Conservation (phyloP, 441 rosid species). For the Viola pubescens region DNA sequence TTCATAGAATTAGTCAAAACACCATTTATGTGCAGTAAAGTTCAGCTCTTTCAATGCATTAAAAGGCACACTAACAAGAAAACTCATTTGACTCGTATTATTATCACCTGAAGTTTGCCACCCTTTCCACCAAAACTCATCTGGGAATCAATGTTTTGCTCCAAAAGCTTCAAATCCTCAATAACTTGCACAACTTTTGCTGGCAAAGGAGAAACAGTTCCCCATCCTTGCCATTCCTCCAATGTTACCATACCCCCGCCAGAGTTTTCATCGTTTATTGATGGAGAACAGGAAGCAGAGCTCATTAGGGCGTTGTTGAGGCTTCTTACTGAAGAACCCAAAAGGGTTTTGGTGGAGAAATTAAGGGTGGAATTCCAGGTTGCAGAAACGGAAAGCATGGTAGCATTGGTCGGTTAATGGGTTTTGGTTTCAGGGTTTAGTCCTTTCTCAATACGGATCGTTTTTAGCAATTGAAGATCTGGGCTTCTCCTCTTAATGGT, state of each 20-base stretch:
- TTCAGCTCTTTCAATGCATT: no score
- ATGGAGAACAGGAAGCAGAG: constrained; percentile 30
- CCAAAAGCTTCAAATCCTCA: constrained; percentile 60
- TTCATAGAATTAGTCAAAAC: no score
- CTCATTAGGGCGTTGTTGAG: constrained; percentile 19
- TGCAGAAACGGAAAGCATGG: constrained; percentile 23
- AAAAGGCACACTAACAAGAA: not conserved
- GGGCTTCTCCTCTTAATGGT: no score
- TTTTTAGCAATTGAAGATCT: not conserved
- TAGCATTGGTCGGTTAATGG: constrained; percentile 12
- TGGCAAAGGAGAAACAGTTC: constrained; percentile 56
- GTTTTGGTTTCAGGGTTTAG: not conserved
- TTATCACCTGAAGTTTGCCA: constrained; percentile 65
- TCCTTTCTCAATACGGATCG: constrained; percentile 6
- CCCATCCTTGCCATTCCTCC: constrained; percentile 83
- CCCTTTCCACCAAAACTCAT: constrained; percentile 71
- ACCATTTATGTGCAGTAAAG: no score
- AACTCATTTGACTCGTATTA: no score
- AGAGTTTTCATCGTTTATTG: constrained; percentile 1
- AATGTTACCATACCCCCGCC: constrained; percentile 21
- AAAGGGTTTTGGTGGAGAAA: constrained; percentile 26
- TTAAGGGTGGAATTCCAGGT: not conserved
- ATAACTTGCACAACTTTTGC: constrained; percentile 51
- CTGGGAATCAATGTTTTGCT: constrained; percentile 42
- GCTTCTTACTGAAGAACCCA: constrained; percentile 22